These are phyloP conservation scores for Fistulifera pelliculosa DNA, from an alignment of 108 stramenopile genomes.

Conservation along the genomic window DNA sequence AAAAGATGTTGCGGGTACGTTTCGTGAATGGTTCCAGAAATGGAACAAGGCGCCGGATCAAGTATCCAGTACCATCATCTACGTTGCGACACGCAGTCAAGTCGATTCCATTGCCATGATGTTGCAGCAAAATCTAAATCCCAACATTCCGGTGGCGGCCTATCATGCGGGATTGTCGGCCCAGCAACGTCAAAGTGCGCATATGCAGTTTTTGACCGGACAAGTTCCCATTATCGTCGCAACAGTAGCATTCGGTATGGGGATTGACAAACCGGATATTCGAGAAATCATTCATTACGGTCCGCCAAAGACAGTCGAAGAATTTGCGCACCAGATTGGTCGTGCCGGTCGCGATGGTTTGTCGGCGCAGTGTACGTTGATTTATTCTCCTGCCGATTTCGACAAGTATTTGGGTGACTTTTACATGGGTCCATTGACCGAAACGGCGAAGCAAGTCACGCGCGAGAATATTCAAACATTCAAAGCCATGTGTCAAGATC, in stretches of 20 bases:
- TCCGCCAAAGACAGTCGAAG: constrained; percentile 87
- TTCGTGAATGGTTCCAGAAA: constrained; percentile 15
- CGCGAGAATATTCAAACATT: constrained; percentile 43
- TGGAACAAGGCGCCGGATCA: constrained; percentile 3
- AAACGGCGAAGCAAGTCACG: constrained; percentile 29
- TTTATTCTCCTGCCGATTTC: constrained; percentile 52
- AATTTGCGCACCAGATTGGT: constrained; percentile 94
- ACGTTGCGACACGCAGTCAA: constrained; percentile 46
- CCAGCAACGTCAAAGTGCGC: constrained; percentile 39
- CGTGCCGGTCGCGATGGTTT: constrained; percentile 93
- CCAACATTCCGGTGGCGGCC: constrained; percentile 4
- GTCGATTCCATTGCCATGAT: constrained; percentile 40
- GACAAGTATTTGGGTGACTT: constrained; percentile 58
- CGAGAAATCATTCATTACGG: constrained; percentile 85
- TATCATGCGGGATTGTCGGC: constrained; percentile 87
- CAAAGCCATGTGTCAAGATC: constrained; percentile 38
- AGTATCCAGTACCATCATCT: constrained; percentile 65
- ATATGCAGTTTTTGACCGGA: constrained; percentile 76
- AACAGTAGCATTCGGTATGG: constrained; percentile 97
- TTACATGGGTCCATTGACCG: constrained; percentile 46
- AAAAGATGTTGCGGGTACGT: constrained; percentile 26
- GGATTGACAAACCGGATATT: constrained; percentile 76
- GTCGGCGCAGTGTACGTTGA: constrained; percentile 62
- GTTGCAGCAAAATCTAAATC: constrained; percentile 18
- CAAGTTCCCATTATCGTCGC: constrained; percentile 78